These are phyloP conservation scores for Solanum appendiculatum DNA, from an alignment of 257 asterid species.

Conservation along the genomic window DNA sequence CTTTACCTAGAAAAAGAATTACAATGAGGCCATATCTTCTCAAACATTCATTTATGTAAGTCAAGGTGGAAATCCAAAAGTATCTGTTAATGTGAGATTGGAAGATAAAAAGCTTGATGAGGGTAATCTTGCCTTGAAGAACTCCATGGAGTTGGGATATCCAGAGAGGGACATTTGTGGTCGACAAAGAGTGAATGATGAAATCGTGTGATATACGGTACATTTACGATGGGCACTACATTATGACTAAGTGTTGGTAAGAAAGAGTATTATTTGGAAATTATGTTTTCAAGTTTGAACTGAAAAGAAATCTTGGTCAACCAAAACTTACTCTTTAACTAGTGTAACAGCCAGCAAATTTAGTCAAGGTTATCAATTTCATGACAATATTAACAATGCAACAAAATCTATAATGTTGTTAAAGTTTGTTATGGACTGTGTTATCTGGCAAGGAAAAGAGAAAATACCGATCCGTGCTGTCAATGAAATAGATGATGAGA, in stretches of 20 bases:
- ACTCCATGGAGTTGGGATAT: constrained; percentile 3
- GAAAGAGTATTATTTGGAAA: constrained; percentile 15
- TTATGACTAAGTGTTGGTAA: constrained; percentile 3
- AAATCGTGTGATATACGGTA: not conserved
- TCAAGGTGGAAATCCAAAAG: constrained; percentile 15
- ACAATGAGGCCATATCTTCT: not conserved
- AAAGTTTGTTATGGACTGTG: not conserved
- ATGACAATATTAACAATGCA: not conserved
- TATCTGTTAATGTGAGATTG: not conserved
- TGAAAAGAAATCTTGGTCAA: constrained; percentile 21
- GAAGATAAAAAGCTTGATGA: constrained; percentile 15
- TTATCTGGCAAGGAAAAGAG: not conserved
- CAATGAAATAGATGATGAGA: not conserved
- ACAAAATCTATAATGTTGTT: not conserved
- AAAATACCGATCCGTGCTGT: not conserved
- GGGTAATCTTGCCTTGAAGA: constrained; percentile 32
- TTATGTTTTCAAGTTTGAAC: constrained; percentile 28
- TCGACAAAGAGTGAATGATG: not conserved
- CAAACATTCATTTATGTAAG: constrained; percentile 21
- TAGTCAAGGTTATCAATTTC: not conserved
- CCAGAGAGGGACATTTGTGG: constrained; percentile 27
- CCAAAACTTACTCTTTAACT: not conserved
- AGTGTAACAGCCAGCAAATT: too few relatives aligned
- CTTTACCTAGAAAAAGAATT: too few relatives aligned
- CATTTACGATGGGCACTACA: constrained; percentile 27